These are phyloP conservation scores for Diplocarpon mali DNA, from an alignment of 2,329 filamentous ascomycete genomes.

Conservation along the genomic window DNA sequence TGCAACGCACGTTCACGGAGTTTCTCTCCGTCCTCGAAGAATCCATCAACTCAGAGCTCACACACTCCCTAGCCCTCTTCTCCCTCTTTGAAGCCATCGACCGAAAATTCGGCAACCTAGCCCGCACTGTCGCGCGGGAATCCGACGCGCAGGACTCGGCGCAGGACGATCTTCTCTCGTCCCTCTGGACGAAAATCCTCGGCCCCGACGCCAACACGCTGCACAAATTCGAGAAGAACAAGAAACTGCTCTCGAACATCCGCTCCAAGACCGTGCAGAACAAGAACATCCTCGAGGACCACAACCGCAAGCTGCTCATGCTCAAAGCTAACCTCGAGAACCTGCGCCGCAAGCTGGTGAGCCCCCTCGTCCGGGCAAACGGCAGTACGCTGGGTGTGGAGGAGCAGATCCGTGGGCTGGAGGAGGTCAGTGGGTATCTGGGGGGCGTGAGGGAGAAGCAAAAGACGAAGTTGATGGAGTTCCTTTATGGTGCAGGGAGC, in stretches of 20 bases:
- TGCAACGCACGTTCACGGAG: conserved; percentile 81
- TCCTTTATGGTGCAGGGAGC: conserved; percentile 48
- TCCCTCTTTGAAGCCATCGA: conserved; percentile 88
- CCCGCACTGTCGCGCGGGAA: conserved; percentile 75
- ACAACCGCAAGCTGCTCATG: conserved; percentile 72
- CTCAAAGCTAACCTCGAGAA: conserved; percentile 80
- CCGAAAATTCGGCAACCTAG: conserved; percentile 78
- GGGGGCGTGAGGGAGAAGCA: conserved; percentile 66
- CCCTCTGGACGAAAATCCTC: conserved; percentile 76
- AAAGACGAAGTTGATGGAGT: conserved; percentile 73
- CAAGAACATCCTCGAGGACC: conserved; percentile 75
- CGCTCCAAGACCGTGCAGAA: conserved; percentile 76
- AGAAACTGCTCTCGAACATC: conserved; percentile 64
- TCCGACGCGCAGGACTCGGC: conserved; percentile 68
- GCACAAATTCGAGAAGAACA: conserved; percentile 89
- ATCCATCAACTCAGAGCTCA: conserved; percentile 73
- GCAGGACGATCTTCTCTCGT: conserved; percentile 71
- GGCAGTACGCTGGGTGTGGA: conserved; percentile 64
- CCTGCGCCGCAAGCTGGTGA: conserved; percentile 73
- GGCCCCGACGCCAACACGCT: conserved; percentile 64
- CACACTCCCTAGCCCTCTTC: conserved; percentile 70
- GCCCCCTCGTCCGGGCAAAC: conserved; percentile 64
- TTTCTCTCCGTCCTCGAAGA: conserved; percentile 83
- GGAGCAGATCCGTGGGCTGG: conserved; percentile 74
- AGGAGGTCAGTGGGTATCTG: conserved; percentile 69